Evolutionary conservation across 2,329 filamentous ascomycete species (phyloP).

Genomic region (Arthrobotrys musiformis): DNA sequence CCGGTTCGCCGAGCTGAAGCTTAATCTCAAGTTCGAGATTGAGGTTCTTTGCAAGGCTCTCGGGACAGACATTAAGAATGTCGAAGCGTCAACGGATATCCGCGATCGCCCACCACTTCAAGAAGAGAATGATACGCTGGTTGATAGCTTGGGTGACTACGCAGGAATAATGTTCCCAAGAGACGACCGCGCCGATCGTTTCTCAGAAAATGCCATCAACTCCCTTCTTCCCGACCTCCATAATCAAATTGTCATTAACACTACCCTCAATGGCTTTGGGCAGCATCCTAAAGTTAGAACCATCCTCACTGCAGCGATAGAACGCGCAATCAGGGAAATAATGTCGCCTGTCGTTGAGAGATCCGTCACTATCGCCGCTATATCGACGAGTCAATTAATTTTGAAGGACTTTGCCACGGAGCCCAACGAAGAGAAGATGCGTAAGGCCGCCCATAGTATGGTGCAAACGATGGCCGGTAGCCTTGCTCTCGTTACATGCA

Average conservation of each 20-base stretch:
- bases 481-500: conserved; percentile 95
- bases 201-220: conserved; percentile 53
- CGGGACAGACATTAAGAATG: conserved; percentile 88
- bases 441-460: conserved; percentile 88
- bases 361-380: conserved; percentile 96
- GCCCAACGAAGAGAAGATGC: conserved; percentile 84
- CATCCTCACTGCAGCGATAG: conserved; percentile 87
- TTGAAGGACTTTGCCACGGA: conserved; percentile 97
- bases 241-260: conserved; percentile 56
- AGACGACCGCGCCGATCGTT: conserved; percentile 48
- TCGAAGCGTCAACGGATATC: conserved; percentile 87
- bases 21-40: conserved; percentile 98
- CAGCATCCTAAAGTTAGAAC: conserved; percentile 65
- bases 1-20: conserved; percentile 88
- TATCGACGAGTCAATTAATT: conserved; percentile 94
- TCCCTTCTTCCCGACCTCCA: conserved; percentile 51
- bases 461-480: conserved; percentile 94
- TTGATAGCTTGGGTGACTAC: conserved; percentile 67
- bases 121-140: conserved; percentile 65
- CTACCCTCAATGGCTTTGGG: conserved; percentile 59
- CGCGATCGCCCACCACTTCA: conserved; percentile 71
- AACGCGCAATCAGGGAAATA: conserved; percentile 91
- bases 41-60: conserved; percentile 95
- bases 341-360: conserved; percentile 97
- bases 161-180: conserved; percentile 68